These are phyloP conservation scores for Staphylotrichum tortipilum DNA, from an alignment of 495 filamentous ascomycete species.

Conservation along the genomic window DNA sequence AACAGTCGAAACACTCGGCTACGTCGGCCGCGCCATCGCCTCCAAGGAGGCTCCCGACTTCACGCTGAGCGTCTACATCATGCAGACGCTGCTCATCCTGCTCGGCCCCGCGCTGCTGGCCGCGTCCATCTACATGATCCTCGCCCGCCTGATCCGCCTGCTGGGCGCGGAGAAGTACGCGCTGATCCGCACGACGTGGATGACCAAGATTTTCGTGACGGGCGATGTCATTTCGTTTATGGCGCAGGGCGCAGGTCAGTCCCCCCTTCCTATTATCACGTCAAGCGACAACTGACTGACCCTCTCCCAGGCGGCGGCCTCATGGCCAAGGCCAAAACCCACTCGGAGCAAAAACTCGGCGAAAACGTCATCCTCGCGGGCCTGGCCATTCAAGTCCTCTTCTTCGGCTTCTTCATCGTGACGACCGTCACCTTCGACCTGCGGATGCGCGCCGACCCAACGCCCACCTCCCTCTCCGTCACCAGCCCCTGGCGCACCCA, in stretches of 20 bases:
- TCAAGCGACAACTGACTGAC: too few species aligned
- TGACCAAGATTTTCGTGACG: conserved; percentile 41
- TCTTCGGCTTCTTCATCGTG: conserved; percentile 46
- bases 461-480: not conserved
- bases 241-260: conserved; percentile 24
- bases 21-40: conserved; percentile 42
- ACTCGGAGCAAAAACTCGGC: conserved; percentile 23
- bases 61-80: conserved; percentile 31
- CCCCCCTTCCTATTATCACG: too few species aligned
- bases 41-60: conserved; percentile 24
- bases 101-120: conserved; percentile 35
- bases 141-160: conserved; percentile 38
- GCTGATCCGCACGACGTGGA: conserved; percentile 33
- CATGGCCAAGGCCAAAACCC: conserved; percentile 26
- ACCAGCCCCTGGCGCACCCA: conserved; percentile 40
- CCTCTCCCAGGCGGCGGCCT: conserved; percentile 20
- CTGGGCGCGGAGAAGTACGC: conserved; percentile 32
- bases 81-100: conserved; percentile 29
- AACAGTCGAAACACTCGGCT: conserved; percentile 52
- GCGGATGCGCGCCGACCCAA: conserved; percentile 8
- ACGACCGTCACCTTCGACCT: conserved; percentile 35
- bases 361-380: conserved; percentile 39
- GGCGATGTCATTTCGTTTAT: conserved; percentile 39
- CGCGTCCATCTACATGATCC: conserved; percentile 50
- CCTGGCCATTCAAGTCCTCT: conserved; percentile 41